Base-by-base conservation (phyloP, 306 rosid genomes). In the Sindora glabra region DNA sequence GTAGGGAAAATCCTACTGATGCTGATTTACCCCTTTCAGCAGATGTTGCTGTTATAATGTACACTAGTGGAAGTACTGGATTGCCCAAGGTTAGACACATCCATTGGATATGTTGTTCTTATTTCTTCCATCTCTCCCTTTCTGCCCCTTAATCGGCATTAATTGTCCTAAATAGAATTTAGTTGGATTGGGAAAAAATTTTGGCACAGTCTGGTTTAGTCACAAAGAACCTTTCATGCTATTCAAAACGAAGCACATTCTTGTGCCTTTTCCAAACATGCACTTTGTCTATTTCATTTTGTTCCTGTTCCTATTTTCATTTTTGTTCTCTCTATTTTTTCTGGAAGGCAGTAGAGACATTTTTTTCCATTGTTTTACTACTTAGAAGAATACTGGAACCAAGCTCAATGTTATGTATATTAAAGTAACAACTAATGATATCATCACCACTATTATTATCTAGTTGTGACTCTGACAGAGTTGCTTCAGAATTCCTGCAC, bases 21-120 rank as follows among this genome's bases (percentile, higher is more conserved):
- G 77, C 95, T 18, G 89, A 86, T 65, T 77, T 94, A 50, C 99
- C 99, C 38, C 74, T 84, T 68, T 65, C 97, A 41, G 81, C 87
- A n/a, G 97, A 94, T 75, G 57, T 86, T 62, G 99, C 97, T 3
- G 99, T 94, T 76, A 89, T 94, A 70, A 94, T 89, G 99, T 94
- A 94, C 77, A 89, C 99, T 37, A 94, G 99, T 74, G 99, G 99
- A 78, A 94, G 99, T 74, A 89, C 97, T 8, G 99, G 99, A 66
- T 71, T 89, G 59, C 95, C 99, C 23, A 89, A 89, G 99, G 99
- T 94, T 65, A 61, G 79, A 71, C 73, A 66, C 73, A 24, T 75
- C 75, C 70, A 39, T 51, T 39, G 21, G 56, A 12, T 16, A 38
- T 44, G 22, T 46, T 22, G 41, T 56, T 75, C 38, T 55, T n/a